Evolutionary conservation across 148 eudicot genomes (phyloP).

Genomic region (Vaccinium macrocarpon): DNA sequence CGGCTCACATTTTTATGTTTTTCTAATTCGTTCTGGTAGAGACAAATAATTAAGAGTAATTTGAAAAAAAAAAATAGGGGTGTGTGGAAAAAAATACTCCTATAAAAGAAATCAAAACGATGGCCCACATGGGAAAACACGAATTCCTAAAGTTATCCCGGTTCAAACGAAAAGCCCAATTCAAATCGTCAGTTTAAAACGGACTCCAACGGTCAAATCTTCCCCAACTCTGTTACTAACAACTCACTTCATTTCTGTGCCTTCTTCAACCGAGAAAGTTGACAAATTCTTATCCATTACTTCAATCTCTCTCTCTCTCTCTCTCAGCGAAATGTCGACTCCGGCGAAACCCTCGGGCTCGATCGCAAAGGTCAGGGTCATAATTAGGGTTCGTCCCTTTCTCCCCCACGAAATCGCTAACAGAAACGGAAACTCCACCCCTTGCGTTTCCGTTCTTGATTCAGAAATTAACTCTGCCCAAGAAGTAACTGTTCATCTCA

Average conservation of each 20-base stretch:
- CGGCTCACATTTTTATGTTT: too few species aligned
- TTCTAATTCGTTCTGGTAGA: too few species aligned
- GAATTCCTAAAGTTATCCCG: not conserved
- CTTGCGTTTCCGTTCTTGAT: constrained; percentile 50
- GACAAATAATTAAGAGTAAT: too few species aligned
- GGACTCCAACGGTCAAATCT: constrained; percentile 17
- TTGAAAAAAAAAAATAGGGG: too few species aligned
- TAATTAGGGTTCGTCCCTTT: constrained; percentile 74
- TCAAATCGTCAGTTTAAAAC: not conserved
- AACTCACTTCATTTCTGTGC: not conserved
- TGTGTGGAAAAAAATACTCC: too few species aligned
- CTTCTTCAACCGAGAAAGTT: not conserved
- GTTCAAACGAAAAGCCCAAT: not conserved
- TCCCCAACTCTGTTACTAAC: not conserved
- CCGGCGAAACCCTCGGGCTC: constrained; percentile 36
- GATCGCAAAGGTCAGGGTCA: constrained; percentile 63
- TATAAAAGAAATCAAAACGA: too few species aligned
- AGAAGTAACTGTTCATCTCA: constrained; percentile 71
- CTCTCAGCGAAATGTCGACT: constrained; percentile 12
- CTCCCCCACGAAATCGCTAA: constrained; percentile 47
- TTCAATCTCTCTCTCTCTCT: not conserved
- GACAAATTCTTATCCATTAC: not conserved
- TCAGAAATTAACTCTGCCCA: constrained; percentile 20
- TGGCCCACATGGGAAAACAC: too few species aligned
- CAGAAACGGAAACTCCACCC: constrained; percentile 23